Evolutionary conservation across 495 filamentous ascomycete species (phyloP).

Genomic region (Podospora anserina): DNA sequence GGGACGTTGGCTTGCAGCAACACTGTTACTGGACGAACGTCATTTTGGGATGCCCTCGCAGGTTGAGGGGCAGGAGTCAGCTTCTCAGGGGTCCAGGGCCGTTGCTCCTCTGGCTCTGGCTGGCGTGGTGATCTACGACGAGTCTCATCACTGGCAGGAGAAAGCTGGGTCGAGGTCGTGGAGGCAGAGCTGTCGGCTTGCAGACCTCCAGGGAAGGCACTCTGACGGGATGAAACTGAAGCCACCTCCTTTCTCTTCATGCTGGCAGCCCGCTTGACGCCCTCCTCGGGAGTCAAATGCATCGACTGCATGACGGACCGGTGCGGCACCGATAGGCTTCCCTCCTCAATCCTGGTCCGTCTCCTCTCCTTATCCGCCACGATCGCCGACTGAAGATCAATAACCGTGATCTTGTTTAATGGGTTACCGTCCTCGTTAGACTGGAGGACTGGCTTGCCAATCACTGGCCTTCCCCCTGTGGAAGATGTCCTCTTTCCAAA

Average conservation of each 20-base stretch:
- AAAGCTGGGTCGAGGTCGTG: conserved; percentile 42
- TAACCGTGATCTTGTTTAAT: conserved; percentile 44
- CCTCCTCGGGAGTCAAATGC: conserved; percentile 27
- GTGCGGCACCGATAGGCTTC: conserved; percentile 29
- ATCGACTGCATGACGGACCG: conserved; percentile 40
- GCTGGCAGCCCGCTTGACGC: conserved; percentile 35
- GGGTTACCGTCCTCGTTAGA: conserved; percentile 37
- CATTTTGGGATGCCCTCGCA: conserved; percentile 10
- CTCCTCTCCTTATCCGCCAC: conserved; percentile 47
- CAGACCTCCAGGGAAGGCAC: conserved; percentile 13
- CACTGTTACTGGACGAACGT: conserved; percentile 5
- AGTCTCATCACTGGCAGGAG: conserved; percentile 42
- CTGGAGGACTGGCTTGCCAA: conserved; percentile 50
- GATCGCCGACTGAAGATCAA: conserved; percentile 48
- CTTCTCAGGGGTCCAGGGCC: conserved; percentile 2
- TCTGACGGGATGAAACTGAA: conserved; percentile 24
- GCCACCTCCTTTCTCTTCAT: conserved; percentile 45
- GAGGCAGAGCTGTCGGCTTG: conserved; percentile 19
- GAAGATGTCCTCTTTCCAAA: conserved; percentile 25
- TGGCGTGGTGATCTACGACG: conserved; percentile 43
- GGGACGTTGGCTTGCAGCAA: background rate
- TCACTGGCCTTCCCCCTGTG: conserved; percentile 40
- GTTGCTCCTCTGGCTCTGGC: conserved; percentile 11
- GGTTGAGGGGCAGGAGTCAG: background rate
- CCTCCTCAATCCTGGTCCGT: conserved; percentile 31